phyloP scores from a whole-genome alignment of 257 asterid genomes.

The Plectranthus barbatus region DNA sequence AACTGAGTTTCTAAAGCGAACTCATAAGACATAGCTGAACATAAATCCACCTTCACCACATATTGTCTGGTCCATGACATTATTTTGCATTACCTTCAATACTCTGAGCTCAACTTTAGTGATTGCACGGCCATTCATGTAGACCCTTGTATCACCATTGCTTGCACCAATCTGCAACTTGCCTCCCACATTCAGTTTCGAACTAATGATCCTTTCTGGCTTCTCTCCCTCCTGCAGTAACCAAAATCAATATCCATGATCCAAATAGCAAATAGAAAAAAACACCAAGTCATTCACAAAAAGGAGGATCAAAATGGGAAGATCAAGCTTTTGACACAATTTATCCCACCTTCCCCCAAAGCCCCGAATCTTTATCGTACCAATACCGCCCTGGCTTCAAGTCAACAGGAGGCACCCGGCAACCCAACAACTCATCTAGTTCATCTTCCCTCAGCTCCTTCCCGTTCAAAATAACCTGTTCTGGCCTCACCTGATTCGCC shows the following conservation, averaged over 20 bases:
- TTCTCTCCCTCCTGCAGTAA: constrained; percentile 60
- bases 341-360: constrained; percentile 68
- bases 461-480: constrained; percentile 54
- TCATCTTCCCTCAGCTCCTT: constrained; percentile 45
- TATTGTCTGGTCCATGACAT: not conserved
- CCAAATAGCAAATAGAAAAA: not conserved
- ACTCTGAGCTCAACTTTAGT: constrained; percentile 58
- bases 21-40: not conserved
- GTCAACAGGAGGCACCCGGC: constrained; percentile 36
- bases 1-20: not conserved
- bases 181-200: constrained; percentile 52
- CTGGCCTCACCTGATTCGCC: constrained; percentile 57
- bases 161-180: constrained; percentile 59
- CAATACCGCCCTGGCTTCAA: constrained; percentile 67
- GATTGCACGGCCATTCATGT: constrained; percentile 67
- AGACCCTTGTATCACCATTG: constrained; percentile 50
- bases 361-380: constrained; percentile 76
- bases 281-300: not conserved
- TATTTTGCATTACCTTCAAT: constrained; percentile 41
- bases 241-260: not conserved
- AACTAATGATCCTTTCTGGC: constrained; percentile 45
- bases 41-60: not conserved
- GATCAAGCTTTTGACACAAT: not conserved
- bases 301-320: not conserved
- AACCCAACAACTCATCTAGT: constrained; percentile 41